Base-by-base conservation (phyloP, 352 stramenopile species). In the Phytopythium boreale region DNA sequence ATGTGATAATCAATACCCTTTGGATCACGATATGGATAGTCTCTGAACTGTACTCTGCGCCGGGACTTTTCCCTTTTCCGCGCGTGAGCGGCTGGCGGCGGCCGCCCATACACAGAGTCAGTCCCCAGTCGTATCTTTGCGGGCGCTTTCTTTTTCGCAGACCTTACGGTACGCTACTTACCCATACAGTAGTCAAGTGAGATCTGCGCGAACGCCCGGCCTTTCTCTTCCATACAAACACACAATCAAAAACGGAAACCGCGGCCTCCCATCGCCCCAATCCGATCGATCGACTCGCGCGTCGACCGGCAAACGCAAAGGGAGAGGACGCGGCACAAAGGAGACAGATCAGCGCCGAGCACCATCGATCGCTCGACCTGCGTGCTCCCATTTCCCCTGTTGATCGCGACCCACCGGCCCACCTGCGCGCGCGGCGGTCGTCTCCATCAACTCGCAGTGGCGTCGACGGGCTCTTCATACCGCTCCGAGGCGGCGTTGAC, bases 51-150 rank as follows among this genome's bases (percentile, higher is more conserved):
- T 17, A 29, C 17, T 49, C 41, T 24, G 34, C 34, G 34, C 10
- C 34, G 10, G 34, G 34, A 14, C 2, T 39, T 39, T 39, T 39
- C 34, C 34, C 34, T 39, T 39, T 39, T 39, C 34, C 34, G 10
- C 34, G 6, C 10, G 34, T 14, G 34, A 39, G 34, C 34, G 34
- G 34, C 34, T 39, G 34, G 34, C 34, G 34, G 34, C 11, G 7
- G 34, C 34, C 34, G 7, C 34, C 34, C 34, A 39, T 19, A 49
- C 43, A 49, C n/a, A n/a, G 43, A 49, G 43, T 49, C 43, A 49
- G 43, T 49, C 46, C n/a, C 46, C n/a, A 31, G 46, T 27, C 46
- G 46, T 52, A 52, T 52, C 46, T 52, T 52, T 52, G 24, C n/a
- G 12, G n/a, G n/a, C 46, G 44, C 14, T 52, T 52, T 52, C 43